Evolutionary conservation across 2,329 filamentous ascomycete genomes (phyloP).

Genomic region (Aureobasidium melanogenum): DNA sequence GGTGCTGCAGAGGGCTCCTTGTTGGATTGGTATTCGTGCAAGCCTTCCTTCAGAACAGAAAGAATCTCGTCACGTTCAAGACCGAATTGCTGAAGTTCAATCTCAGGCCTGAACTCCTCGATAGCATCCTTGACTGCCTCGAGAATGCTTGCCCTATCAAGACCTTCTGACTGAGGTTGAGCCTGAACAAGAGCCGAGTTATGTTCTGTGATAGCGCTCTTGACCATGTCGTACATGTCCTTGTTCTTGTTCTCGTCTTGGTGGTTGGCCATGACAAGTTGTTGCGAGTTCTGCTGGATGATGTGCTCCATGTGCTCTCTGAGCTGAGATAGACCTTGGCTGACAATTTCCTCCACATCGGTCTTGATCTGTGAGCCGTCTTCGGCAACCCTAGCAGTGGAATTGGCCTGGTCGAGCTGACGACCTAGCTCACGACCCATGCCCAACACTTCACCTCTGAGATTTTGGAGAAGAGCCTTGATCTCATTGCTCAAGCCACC

Average conservation of each 20-base stretch:
- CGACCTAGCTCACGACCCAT: constrained; percentile 89
- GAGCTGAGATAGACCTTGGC: constrained; percentile 71
- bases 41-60: constrained; percentile 74
- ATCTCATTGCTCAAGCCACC: constrained; percentile 87
- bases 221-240: constrained; percentile 78
- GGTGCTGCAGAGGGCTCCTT: constrained; percentile 36
- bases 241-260: constrained; percentile 45
- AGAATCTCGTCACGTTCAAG: constrained; percentile 86
- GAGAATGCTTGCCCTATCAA: constrained; percentile 65
- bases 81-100: constrained; percentile 81
- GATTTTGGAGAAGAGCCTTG: constrained; percentile 79
- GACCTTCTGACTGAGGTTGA: constrained; percentile 22
- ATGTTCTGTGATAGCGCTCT: constrained; percentile 61
- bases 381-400: constrained; percentile 38
- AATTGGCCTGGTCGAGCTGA: constrained; percentile 46
- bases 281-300: constrained; percentile 62
- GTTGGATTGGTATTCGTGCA: constrained; percentile 61
- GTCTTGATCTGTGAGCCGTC: constrained; percentile 41
- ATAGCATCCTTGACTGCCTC: constrained; percentile 82
- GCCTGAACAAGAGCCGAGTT: constrained; percentile 34
- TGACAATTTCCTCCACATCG: constrained; percentile 68
- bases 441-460: constrained; percentile 84
- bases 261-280: constrained; percentile 14
- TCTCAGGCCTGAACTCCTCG: constrained; percentile 90
- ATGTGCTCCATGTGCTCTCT: constrained; percentile 75